A percentile compares a stretch with the other conserved stretches of the same genome.
Conservation (phyloP, 164 flowering plant genomes). For the Vitis rotundifolia region DNA sequence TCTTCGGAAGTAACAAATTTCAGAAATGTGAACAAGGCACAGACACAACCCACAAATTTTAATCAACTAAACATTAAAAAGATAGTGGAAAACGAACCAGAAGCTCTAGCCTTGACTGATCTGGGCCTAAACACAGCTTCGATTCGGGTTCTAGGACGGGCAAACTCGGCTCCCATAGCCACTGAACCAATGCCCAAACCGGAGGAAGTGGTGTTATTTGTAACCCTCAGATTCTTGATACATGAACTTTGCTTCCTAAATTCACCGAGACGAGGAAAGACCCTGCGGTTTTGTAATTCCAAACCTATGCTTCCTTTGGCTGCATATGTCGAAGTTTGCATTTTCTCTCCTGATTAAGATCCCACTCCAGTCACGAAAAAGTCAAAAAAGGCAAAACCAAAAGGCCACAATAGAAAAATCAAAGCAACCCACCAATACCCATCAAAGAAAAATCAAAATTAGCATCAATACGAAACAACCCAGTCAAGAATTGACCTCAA, state of each 20-base stretch:
- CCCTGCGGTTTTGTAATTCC: slow-evolving; percentile 30
- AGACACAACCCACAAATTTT: not conserved
- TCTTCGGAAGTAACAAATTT: no score
- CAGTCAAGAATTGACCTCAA: no score
- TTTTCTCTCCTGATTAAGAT: slow-evolving; percentile 31
- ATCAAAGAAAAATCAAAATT: no score
- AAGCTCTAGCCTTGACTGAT: slow-evolving; percentile 61
- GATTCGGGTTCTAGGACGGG: slow-evolving; percentile 27
- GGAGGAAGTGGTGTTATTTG: slow-evolving; percentile 16
- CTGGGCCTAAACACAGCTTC: slow-evolving; percentile 38
- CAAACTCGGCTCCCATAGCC: slow-evolving; percentile 49
- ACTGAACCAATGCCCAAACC: slow-evolving; percentile 27
- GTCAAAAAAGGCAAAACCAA: not conserved
- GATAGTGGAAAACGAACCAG: slow-evolving; percentile 40
- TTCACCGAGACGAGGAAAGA: slow-evolving; percentile 19
- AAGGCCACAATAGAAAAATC: not conserved
- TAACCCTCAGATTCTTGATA: slow-evolving; percentile 23
- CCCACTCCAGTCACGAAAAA: not conserved
- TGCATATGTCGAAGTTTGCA: slow-evolving; percentile 53
- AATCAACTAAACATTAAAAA: not conserved
- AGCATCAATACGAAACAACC: no score
- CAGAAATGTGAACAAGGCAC: no score
- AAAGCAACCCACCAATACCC: no score
- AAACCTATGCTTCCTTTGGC: slow-evolving; percentile 38
- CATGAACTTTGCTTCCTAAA: slow-evolving; percentile 19